These are phyloP conservation scores for Coemansia sp. DNA, from an alignment of 192 early-diverging fungal species.

Conservation along the genomic window DNA sequence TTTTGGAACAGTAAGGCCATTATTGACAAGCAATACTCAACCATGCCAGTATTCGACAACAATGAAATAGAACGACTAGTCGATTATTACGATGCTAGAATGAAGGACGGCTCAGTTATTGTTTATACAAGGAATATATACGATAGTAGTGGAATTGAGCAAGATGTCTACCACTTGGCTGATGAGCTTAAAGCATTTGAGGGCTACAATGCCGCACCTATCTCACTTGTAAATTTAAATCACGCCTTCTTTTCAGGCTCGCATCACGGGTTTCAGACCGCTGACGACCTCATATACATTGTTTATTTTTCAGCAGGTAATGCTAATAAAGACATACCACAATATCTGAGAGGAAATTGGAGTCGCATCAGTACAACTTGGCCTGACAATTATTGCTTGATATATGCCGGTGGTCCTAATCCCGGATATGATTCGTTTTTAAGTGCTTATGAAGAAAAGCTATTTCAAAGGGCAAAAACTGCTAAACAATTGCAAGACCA, in stretches of 20 bases:
- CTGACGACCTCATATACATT: background rate
- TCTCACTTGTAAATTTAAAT: background rate
- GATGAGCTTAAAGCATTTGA: background rate
- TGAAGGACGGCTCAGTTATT: background rate
- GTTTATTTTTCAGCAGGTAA: background rate
- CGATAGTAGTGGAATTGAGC: background rate
- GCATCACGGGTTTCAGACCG: background rate
- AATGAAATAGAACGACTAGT: background rate
- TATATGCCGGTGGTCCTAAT: background rate
- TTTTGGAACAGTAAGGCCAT: background rate
- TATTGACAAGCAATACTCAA: background rate
- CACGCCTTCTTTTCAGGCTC: background rate
- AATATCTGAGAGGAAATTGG: background rate
- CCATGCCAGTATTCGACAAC: background rate
- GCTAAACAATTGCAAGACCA: background rate
- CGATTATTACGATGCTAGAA: background rate
- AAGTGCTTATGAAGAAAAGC: background rate
- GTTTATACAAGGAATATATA: background rate
- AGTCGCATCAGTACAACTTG: background rate
- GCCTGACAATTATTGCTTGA: background rate
- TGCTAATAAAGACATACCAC: background rate
- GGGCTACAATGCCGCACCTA: background rate
- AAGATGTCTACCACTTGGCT: conserved; percentile 1
- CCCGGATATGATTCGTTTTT: background rate
- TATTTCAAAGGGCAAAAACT: background rate